phyloP scores from a whole-genome alignment of 1,284 basidiomycete genomes.

The Paramarasmius palmivorus region DNA sequence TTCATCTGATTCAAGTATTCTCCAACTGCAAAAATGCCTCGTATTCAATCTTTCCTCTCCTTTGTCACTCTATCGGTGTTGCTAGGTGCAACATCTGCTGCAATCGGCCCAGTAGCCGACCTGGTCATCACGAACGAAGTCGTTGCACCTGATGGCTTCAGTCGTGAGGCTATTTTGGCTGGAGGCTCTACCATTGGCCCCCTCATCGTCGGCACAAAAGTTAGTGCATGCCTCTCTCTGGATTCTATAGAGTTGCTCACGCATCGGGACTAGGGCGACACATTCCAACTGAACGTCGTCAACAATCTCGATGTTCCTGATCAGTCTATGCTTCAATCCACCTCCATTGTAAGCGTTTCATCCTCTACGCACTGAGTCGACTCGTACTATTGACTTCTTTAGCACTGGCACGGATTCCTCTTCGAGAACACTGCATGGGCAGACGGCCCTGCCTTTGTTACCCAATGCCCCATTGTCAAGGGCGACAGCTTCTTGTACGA shows the following conservation, averaged over 20 bases:
- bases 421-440: conserved; percentile 32
- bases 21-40: too few species aligned
- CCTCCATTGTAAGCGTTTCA: background rate
- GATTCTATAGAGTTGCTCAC: background rate
- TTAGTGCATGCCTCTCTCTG: background rate
- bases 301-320: conserved; percentile 18
- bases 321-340: conserved; percentile 19
- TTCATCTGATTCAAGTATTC: too few species aligned
- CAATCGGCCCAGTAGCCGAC: background rate
- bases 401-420: conserved; percentile 44
- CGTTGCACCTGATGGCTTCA: background rate
- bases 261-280: conserved; percentile 17
- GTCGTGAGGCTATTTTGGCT: conserved; percentile 3
- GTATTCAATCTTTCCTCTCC: too few species aligned
- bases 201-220: conserved; percentile 19
- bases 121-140: background rate
- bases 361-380: background rate
- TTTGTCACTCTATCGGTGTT: too few species aligned
- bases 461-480: conserved; percentile 42
- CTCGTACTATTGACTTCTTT: background rate
- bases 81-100: background rate
- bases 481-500: conserved; percentile 33
- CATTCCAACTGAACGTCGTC: conserved; percentile 23
- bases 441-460: conserved; percentile 34
- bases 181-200: conserved; percentile 16